Base-by-base conservation (phyloP, 139 green algal genomes). In the Spirogloea muscicola region DNA sequence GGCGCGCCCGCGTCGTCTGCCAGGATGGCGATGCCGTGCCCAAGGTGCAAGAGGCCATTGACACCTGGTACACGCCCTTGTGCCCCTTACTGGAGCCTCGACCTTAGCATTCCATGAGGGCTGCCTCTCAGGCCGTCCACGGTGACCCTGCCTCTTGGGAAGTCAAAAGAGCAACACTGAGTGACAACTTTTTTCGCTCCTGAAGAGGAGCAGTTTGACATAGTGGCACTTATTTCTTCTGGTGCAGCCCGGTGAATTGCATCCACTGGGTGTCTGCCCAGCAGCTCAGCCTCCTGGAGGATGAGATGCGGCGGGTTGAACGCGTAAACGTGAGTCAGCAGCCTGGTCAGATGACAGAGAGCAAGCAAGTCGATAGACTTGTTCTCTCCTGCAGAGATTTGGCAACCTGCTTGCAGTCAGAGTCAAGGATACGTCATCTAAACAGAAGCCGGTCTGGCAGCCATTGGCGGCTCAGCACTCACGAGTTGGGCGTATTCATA, bases 21-120 rank as follows among this genome's bases (percentile, higher is more conserved):
- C 74, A 82, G 67, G 44, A 7, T 29, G 68, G 27, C 34, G 55
- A 82, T 21, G 25, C 43, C 4, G 36, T 33, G 9, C 0, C 16
- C 34, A 38, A 66, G 44, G 39, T 82, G 1, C 68, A 80, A 10
- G 74, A 82, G 68, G 74, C 74, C 4, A 81, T 82, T 31, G 74
- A 82, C 48, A 82, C 74, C 16, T 82, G 74, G 73, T 81, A 0
- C 36, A n/a, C n/a, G n/a, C n/a, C n/a, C n/a, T n/a, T n/a, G n/a
- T n/a, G n/a, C n/a, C n/a, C n/a, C n/a, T n/a, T n/a, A n/a, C n/a
- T n/a, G n/a, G n/a, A n/a, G n/a, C n/a, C n/a, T n/a, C n/a, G n/a
- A n/a, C n/a, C n/a, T n/a, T n/a, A n/a, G n/a, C n/a, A n/a, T n/a
- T n/a, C n/a, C n/a, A n/a, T n/a, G n/a, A n/a, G n/a, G n/a, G n/a